A percentile compares a stretch with the other conserved stretches of the same genome.
Conservation (phyloP, 2,329 filamentous ascomycete species). For the Pezicula rhizophila region DNA sequence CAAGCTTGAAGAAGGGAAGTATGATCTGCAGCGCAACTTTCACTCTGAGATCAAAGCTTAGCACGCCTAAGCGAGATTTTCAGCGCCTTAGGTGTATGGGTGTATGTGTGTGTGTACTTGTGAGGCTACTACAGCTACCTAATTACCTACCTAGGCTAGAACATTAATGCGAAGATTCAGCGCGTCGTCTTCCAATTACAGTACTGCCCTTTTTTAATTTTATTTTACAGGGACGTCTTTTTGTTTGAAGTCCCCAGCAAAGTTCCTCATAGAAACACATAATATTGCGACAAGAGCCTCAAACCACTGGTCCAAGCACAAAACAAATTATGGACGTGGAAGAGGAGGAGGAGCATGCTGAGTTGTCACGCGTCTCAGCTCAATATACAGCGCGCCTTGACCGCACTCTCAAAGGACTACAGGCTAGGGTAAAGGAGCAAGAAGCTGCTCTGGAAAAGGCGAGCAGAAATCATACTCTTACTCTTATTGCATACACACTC, state of each 20-base stretch:
- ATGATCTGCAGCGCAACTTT: too few species aligned
- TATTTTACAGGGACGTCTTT: too few species aligned
- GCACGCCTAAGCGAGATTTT: not conserved
- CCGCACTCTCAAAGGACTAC: conserved; percentile 61
- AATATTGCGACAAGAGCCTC: too few species aligned
- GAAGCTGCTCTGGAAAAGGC: conserved; percentile 45
- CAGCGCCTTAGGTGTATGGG: not conserved
- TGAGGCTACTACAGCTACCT: too few species aligned
- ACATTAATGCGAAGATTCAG: too few species aligned
- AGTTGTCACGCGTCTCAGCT: conserved; percentile 27
- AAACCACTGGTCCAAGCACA: not conserved
- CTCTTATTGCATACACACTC: not conserved
- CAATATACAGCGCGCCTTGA: conserved; percentile 52
- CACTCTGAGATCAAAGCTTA: too few species aligned
- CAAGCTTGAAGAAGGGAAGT: not conserved
- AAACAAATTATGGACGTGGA: conserved; percentile 11
- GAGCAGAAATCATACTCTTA: conserved; percentile 1
- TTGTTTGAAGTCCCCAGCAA: too few species aligned
- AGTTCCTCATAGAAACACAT: too few species aligned
- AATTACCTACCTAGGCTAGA: too few species aligned
- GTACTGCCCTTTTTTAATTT: too few species aligned
- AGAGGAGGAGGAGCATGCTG: conserved; percentile 5
- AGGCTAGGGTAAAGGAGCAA: conserved; percentile 49
- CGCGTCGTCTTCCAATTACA: too few species aligned
- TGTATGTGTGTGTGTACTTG: too few species aligned